Percentiles rank a stretch among this genome's conserved stretches.
Conservation (phyloP, 2,329 filamentous ascomycete genomes). For the Colletotrichum brevisporum region DNA sequence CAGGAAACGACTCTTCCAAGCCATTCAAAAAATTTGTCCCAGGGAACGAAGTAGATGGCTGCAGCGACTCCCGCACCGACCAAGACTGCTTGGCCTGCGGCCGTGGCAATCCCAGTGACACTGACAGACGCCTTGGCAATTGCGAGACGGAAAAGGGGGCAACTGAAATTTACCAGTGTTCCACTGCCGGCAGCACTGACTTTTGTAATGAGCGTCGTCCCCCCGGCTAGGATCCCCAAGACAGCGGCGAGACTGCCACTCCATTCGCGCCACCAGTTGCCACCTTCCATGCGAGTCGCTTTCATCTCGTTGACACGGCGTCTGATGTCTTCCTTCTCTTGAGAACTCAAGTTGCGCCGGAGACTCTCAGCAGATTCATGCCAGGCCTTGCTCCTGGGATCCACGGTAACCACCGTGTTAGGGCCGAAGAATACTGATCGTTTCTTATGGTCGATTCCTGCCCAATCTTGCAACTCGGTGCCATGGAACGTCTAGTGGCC, state of each 20-base stretch:
- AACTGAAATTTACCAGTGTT: neutral
- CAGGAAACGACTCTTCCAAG: neutral
- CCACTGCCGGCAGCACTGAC: neutral
- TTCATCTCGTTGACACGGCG: neutral
- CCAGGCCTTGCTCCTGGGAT: neutral
- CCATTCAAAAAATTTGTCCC: neutral
- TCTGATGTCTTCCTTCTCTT: neutral
- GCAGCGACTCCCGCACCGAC: neutral
- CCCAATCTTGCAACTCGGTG: neutral
- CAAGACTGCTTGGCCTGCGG: neutral
- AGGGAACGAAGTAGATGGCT: slow-evolving; percentile 6
- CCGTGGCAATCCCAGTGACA: neutral
- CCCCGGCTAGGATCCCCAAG: neutral
- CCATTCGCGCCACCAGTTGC: slow-evolving; percentile 1
- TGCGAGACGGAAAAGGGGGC: neutral
- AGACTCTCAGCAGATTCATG: neutral
- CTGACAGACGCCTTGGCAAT: neutral
- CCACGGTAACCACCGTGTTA: neutral
- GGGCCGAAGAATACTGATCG: neutral
- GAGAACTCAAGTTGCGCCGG: neutral
- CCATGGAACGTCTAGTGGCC: neutral
- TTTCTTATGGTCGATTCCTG: neutral
- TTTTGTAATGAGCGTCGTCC: neutral
- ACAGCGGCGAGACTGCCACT: neutral
- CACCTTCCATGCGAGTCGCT: neutral